These are phyloP conservation scores for Septoria linicola DNA, from an alignment of 2,329 filamentous ascomycete species.

Conservation along the genomic window DNA sequence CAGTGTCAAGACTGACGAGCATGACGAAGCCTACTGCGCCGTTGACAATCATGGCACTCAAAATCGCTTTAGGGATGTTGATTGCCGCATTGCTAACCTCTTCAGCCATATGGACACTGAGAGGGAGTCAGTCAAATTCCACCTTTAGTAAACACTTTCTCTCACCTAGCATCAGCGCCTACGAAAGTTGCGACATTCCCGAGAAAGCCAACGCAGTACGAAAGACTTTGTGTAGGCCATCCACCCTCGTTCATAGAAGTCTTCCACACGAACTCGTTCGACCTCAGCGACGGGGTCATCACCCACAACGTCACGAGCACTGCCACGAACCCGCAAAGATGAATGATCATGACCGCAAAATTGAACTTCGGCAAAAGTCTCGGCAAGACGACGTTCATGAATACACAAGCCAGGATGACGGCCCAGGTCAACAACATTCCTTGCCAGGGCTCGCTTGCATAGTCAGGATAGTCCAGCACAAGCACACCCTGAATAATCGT, in stretches of 20 bases:
- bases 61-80: constrained; percentile 51
- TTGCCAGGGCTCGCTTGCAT: constrained; percentile 40
- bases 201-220: constrained; percentile 39
- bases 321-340: constrained; percentile 55
- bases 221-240: constrained; percentile 38
- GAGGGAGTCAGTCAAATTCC: neutral
- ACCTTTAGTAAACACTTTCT: neutral
- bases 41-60: constrained; percentile 50
- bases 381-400: constrained; percentile 52
- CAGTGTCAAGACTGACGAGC: constrained; percentile 44
- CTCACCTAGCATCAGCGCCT: constrained; percentile 42
- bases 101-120: constrained; percentile 49
- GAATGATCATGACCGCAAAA: constrained; percentile 45
- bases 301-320: constrained; percentile 49
- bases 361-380: constrained; percentile 44
- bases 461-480: constrained; percentile 41
- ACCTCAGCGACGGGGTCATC: constrained; percentile 31
- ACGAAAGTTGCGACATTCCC: constrained; percentile 40
- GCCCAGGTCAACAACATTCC: constrained; percentile 45
- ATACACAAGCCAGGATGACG: constrained; percentile 42
- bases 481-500: constrained; percentile 45
- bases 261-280: constrained; percentile 34
- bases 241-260: constrained; percentile 36
- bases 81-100: constrained; percentile 51
- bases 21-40: constrained; percentile 49